Base-by-base conservation (phyloP, 2,329 filamentous ascomycete species). In the Torrubiella hemipterigena region DNA sequence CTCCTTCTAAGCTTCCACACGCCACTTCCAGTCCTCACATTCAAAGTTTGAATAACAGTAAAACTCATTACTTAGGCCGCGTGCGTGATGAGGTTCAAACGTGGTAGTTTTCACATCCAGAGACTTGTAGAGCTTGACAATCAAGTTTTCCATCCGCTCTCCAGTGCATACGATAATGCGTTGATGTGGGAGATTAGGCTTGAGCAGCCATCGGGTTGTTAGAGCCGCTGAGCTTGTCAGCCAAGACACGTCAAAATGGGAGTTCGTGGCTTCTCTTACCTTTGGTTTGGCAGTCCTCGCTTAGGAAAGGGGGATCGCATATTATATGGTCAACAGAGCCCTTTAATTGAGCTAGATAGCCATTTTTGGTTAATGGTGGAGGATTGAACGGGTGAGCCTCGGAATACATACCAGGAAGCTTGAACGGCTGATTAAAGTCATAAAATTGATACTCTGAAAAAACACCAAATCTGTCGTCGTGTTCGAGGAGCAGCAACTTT, bases 31-130 rank as follows among this genome's bases (percentile, higher is more conserved):
- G 5, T 51, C 52, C 6, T 56, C 56, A 43, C 75, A 72, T 50
- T 83, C 77, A 47, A 83, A 87, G 47, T 83, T 87, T 16, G 82
- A 73, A 47, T 84, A 89, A 52, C 79, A 86, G 47, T 72, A 69
- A 49, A 86, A 91, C 53, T 85, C 80, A 47, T 91, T 91, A 52
- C 79, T 82, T 37, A 91, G 55, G 1, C 79, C 79, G 38, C 73
- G 72, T n/a, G 70, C 65, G 46, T 89, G 83, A 39, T 65, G 60
- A 4, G 77, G 75, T 44, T 77, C 70, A 48, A 77, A 86, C 1
- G 68, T 72, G 1, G 81, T 87, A 5, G 75, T 76, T 32, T 52
- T 58, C 17, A 80, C 55, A 3, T 76, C 76, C 20, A 74, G 59
- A 27, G 72, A 65, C 28, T 61, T 59, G 51, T 87, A 87, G n/a